phyloP scores from a whole-genome alignment of 768 basidiomycete genomes.

The Neoboletus magnificus region DNA sequence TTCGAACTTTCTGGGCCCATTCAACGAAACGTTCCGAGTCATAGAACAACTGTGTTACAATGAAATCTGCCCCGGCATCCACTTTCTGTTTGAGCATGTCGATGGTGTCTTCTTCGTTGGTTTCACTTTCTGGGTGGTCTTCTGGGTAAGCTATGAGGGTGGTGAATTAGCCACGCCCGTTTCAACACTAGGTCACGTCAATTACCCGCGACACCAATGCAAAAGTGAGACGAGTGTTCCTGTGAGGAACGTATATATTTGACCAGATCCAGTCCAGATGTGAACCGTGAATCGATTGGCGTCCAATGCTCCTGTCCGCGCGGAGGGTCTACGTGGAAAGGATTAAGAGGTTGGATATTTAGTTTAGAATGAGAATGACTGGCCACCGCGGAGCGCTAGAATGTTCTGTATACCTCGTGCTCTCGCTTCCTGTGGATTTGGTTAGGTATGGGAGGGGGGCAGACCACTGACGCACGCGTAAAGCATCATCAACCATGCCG shows the following conservation, averaged over 20 bases:
- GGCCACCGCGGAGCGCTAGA: conserved; percentile 89
- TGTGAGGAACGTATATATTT: conserved; percentile 76
- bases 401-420: conserved; percentile 82
- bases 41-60: conserved; percentile 96
- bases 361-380: conserved; percentile 14
- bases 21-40: conserved; percentile 82
- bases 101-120: conserved; percentile 61
- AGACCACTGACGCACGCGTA: conserved; percentile 54
- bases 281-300: conserved; percentile 78
- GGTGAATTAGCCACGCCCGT: background rate
- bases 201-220: conserved; percentile 90
- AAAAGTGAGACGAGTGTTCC: conserved; percentile 82
- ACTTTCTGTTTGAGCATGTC: conserved; percentile 79
- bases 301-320: conserved; percentile 93
- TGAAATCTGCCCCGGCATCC: conserved; percentile 93
- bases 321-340: conserved; percentile 67
- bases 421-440: conserved; percentile 63
- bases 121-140: conserved; percentile 65
- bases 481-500: conserved; percentile 81
- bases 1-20: conserved; percentile 74
- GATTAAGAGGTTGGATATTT: background rate
- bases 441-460: background rate
- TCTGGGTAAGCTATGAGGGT: conserved; percentile 76
- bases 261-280: conserved; percentile 86
- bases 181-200: background rate